Evolutionary conservation across 1,139 yeast genomes (phyloP), one percentile per base, ranked within the genome.

Genomic region (Meyerozyma sp.): DNA sequence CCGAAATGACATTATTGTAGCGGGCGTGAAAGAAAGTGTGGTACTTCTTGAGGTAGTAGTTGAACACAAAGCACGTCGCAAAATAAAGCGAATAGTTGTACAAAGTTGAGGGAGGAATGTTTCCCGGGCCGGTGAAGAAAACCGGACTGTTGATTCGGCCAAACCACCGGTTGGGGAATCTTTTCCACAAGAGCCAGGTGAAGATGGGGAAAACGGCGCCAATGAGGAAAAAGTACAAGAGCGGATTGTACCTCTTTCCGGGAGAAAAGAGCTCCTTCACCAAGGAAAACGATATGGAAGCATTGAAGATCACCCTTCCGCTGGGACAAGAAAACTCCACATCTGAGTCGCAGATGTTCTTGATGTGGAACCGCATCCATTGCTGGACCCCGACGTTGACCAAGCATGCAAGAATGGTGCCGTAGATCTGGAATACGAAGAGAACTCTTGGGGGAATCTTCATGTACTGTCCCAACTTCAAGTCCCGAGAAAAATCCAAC

Each of bases 51-150:
- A 30, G 4, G 34, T 30, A 38, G 40, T 28, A 39, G 32, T 30
- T 41, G 40, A 29, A 41, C 10, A 63, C 51, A 5, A 48, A 47
- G 16, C 83, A 79, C 28, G 76, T 74, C 4, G 65, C 59, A 44
- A 75, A 69, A 55, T 70, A 77, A 28, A 52, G 46, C 40, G 70
- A 70, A 56, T 73, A 75, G 50, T 73, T 76, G 54, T 69, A 71
- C 29, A 77, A 71, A 4, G 81, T 73, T 2, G 80, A 79, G 2
- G 84, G 82, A 1, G 83, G 82, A 45, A 75, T 67, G 44, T 63
- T 60, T 3, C 74, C 75, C 2, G 77, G 61, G 8, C 79, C 77
- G 16, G 72, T 67, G 58, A 78, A 75, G 48, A 77, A 72, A 20
- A 77, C 73, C 1, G 81, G 79, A 2, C 65, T 53, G 40, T 65